Conservation (phyloP, 2,329 filamentous ascomycete species). For the Pyrenochaeta sp. region DNA sequence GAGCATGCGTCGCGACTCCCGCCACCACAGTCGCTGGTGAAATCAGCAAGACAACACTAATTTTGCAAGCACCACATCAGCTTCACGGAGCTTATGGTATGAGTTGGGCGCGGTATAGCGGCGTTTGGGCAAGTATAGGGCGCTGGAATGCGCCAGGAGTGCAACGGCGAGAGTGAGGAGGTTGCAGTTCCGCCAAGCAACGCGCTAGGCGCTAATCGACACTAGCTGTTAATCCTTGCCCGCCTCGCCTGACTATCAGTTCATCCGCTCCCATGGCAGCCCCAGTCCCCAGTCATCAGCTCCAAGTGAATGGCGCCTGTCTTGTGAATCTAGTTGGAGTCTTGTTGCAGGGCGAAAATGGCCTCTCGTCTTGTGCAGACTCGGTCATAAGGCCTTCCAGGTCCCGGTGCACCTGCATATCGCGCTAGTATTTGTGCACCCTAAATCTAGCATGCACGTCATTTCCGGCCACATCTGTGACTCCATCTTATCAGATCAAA, state of each 20-base stretch:
- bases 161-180: constrained; percentile 23
- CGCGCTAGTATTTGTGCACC: constrained; percentile 12
- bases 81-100: constrained; percentile 8
- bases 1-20: constrained; percentile 35
- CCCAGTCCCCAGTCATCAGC: too few species aligned
- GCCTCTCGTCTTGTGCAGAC: not conserved
- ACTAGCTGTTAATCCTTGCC: constrained; percentile 21
- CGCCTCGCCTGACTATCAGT: constrained; percentile 28
- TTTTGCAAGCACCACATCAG: constrained; percentile 35
- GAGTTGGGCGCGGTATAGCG: constrained; percentile 7
- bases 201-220: constrained; percentile 10
- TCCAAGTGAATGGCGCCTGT: too few species aligned
- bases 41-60: constrained; percentile 27
- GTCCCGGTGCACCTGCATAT: constrained; percentile 8
- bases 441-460: constrained; percentile 28
- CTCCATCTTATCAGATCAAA: constrained; percentile 33
- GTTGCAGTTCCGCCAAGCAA: constrained; percentile 20
- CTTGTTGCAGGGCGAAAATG: not conserved
- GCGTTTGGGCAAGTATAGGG: constrained; percentile 18
- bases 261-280: constrained; percentile 8
- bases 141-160: constrained; percentile 36
- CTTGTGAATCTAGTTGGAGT: not conserved
- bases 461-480: constrained; percentile 19
- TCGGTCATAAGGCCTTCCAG: not conserved
- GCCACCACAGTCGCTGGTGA: constrained; percentile 34